Evolutionary conservation across 768 basidiomycete genomes (phyloP).

Genomic region (Cystoderma amianthinum): DNA sequence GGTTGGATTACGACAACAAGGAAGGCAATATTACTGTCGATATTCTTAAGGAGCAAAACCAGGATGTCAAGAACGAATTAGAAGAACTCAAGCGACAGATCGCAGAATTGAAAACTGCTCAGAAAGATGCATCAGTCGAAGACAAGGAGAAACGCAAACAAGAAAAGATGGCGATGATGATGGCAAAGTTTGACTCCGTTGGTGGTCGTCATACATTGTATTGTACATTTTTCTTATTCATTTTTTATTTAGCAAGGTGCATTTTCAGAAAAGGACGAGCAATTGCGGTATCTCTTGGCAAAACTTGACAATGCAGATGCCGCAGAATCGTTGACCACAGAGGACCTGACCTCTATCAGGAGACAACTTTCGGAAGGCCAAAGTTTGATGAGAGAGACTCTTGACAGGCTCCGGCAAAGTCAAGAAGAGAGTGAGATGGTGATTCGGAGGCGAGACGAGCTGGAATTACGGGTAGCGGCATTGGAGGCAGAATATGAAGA

Average conservation of each 20-base stretch:
- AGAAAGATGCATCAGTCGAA: conserved; percentile 83
- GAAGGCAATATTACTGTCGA: conserved; percentile 90
- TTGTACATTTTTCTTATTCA: conserved; percentile 6
- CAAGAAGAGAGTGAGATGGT: conserved; percentile 92
- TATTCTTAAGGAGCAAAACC: conserved; percentile 91
- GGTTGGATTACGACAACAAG: conserved; percentile 93
- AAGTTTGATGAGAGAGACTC: conserved; percentile 75
- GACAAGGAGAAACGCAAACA: conserved; percentile 99
- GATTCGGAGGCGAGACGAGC: conserved; percentile 73
- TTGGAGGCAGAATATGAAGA: conserved; percentile 96
- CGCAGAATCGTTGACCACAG: conserved; percentile 55
- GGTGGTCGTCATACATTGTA: conserved; percentile 18
- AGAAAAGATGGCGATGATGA: conserved; percentile 99
- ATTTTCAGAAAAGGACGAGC: conserved; percentile 94
- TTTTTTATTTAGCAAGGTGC: conserved; percentile 75
- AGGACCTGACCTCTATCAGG: conserved; percentile 77
- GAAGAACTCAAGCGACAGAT: conserved; percentile 85
- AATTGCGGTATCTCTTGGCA: conserved; percentile 74
- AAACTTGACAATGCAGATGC: conserved; percentile 83
- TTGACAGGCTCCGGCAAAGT: conserved; percentile 82
- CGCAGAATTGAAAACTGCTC: conserved; percentile 68
- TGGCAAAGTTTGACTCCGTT: conserved; percentile 97
- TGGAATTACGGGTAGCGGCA: conserved; percentile 73
- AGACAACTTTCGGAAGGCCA: conserved; percentile 89
- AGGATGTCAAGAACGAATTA: conserved; percentile 78